Conservation (phyloP, 2,329 filamentous ascomycete genomes). For the Periconia sp. region DNA sequence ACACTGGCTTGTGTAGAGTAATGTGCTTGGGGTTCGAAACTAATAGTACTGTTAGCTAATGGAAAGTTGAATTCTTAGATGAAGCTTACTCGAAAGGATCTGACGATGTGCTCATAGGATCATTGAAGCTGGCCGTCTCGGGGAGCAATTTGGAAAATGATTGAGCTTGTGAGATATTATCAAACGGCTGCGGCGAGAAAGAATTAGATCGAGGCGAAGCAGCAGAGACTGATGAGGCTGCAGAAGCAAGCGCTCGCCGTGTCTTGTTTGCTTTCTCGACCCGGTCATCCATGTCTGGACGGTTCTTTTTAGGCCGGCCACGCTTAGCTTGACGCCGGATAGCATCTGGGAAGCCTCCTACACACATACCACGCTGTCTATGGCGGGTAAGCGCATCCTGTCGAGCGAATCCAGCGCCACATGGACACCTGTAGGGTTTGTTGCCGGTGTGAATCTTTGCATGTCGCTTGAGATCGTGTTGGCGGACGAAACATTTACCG, state of each 20-base stretch:
- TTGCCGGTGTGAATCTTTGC: constrained; percentile 96
- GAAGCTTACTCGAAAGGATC: constrained; percentile 41
- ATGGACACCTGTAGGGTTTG: constrained; percentile 94
- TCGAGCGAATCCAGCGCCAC: constrained; percentile 91
- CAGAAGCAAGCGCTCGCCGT: constrained; percentile 47
- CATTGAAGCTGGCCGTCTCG: constrained; percentile 33
- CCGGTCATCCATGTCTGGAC: constrained; percentile 65
- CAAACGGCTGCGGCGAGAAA: constrained; percentile 34
- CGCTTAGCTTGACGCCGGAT: constrained; percentile 72
- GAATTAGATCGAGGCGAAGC: constrained; percentile 40
- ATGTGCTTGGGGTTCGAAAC: constrained; percentile 40
- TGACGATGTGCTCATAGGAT: constrained; percentile 32
- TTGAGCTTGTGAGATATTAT: constrained; percentile 29
- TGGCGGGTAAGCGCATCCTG: constrained; percentile 95
- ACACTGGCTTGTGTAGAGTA: no score
- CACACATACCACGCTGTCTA: constrained; percentile 93
- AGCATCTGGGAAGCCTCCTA: constrained; percentile 87
- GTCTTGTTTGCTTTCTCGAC: constrained; percentile 63
- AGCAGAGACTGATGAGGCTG: constrained; percentile 40
- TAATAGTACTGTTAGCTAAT: constrained; percentile 24
- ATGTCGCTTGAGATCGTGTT: constrained; percentile 96
- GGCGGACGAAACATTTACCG: constrained; percentile 93
- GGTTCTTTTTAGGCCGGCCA: constrained; percentile 67
- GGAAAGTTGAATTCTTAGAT: not conserved
- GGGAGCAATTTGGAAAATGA: constrained; percentile 25